A percentile compares a stretch with the other conserved stretches of the same genome.
Conservation (phyloP, 768 basidiomycete species). For the Pisolithus tinctorius region DNA sequence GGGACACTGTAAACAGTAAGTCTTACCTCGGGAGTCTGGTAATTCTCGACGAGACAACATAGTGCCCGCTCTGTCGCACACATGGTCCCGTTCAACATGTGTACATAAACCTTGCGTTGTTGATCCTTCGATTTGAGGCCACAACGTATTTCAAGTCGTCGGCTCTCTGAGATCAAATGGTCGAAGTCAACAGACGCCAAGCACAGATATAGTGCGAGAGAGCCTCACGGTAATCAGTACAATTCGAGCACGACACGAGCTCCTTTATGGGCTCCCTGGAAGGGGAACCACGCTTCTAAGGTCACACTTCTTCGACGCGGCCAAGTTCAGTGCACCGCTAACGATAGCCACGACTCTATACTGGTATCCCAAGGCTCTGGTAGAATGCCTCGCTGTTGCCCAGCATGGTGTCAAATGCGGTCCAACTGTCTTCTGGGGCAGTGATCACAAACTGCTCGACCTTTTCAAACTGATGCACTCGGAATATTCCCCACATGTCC, state of each 20-base stretch:
- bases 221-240: slow-evolving; percentile 94
- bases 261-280: slow-evolving; percentile 97
- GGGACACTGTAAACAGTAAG: background rate
- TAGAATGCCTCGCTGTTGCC: slow-evolving; percentile 90
- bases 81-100: slow-evolving; percentile 98
- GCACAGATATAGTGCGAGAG: background rate
- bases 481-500: slow-evolving; percentile 99
- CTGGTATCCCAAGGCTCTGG: slow-evolving; percentile 85
- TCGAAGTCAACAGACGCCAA: background rate
- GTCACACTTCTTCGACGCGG: slow-evolving; percentile 96
- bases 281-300: slow-evolving; percentile 99
- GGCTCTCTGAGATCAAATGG: slow-evolving; percentile 55
- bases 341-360: slow-evolving; percentile 94
- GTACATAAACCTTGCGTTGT: slow-evolving; percentile 87
- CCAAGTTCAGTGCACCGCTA: slow-evolving; percentile 93
- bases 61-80: slow-evolving; percentile 96
- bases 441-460: slow-evolving; percentile 96
- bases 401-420: slow-evolving; percentile 88
- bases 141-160: slow-evolving; percentile 88
- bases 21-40: slow-evolving; percentile 89
- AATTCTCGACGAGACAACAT: slow-evolving; percentile 98
- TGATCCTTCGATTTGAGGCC: slow-evolving; percentile 90
- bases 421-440: slow-evolving; percentile 91
- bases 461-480: slow-evolving; percentile 99
- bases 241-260: slow-evolving; percentile 95